Evolutionary conservation across 345 rosid species (phyloP), one percentile per base, ranked within the genome.

Genomic region (Dipteronia sinensis): DNA sequence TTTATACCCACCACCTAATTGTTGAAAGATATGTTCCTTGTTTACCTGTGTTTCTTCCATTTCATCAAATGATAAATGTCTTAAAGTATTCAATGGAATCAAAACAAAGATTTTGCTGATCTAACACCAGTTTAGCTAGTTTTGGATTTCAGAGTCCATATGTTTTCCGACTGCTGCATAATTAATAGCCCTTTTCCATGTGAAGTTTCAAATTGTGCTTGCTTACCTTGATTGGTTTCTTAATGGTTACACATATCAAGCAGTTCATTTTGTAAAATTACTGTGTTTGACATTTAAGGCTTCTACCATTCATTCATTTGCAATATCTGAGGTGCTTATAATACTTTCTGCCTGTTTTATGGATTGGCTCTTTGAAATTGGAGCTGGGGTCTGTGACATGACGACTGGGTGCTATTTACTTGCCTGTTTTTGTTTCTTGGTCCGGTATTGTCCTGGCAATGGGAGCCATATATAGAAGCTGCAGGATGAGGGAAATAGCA

Each of bases 361-460:
- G 84, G 77, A 76, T 79, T 85, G 98, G 95, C 98, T 91, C 98
- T 92, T 87, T 72, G 92, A 87, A 89, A 85, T 92, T 92, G 97
- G 99, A 96, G 99, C 99, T 91, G 97, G 90, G 93, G 87, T 83
- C 88, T 85, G 81, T 88, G 94, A 85, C 98, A 83, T 89, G 88
- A 77, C 89, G 82, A 80, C 86, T 80, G 91, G 96, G 78, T 74
- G 82, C 89, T 83, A 74, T 89, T 87, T 82, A 67, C 80, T 89
- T 92, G 87, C 88, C 83, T 87, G 87, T 81, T 91, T 79, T 74
- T 87, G 72, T 88, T 82, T 81, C 82, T 83, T 84, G 85, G 82
- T 84, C 56, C 62, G 86, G 82, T 78, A 80, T 17, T 85, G 79
- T 87, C 86, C 65, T 96, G 97, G 95, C 95, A 86, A 85, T 87